A percentile compares a stretch with the other conserved stretches of the same genome.
Conservation (phyloP, 441 rosid genomes). For the Populus hybrid region DNA sequence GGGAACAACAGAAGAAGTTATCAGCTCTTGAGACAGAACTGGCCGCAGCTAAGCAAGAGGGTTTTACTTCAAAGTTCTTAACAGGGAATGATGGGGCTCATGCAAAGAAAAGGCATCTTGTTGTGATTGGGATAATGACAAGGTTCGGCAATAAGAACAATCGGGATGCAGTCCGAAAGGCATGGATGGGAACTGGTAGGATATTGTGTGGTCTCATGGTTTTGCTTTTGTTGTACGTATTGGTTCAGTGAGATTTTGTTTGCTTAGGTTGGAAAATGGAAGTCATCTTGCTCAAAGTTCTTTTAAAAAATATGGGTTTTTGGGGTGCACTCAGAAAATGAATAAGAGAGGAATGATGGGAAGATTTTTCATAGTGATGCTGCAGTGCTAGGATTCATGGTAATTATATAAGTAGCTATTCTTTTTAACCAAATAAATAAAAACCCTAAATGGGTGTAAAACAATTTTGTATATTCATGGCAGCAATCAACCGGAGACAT, state of each 20-base stretch:
- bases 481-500: background rate
- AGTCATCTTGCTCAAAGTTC: background rate
- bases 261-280: background rate
- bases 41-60: conserved; percentile 65
- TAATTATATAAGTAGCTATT: background rate
- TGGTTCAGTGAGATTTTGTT: background rate
- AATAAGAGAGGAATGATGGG: background rate
- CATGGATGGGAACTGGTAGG: conserved; percentile 96
- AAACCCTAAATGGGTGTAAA: background rate
- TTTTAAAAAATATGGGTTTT: background rate
- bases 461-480: background rate
- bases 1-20: conserved; percentile 85
- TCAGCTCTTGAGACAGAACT: conserved; percentile 71
- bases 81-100: conserved; percentile 34
- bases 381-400: background rate
- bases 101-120: conserved; percentile 53
- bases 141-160: conserved; percentile 69
- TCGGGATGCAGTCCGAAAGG: conserved; percentile 84
- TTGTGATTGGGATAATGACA: conserved; percentile 76
- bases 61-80: conserved; percentile 50
- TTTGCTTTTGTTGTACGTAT: background rate
- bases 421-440: background rate
- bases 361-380: background rate
- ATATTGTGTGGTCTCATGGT: conserved; percentile 3
- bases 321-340: background rate